phyloP scores from a whole-genome alignment of 225 moss, liverwort and hornwort genomes.

The Pleurozium schreberi region DNA sequence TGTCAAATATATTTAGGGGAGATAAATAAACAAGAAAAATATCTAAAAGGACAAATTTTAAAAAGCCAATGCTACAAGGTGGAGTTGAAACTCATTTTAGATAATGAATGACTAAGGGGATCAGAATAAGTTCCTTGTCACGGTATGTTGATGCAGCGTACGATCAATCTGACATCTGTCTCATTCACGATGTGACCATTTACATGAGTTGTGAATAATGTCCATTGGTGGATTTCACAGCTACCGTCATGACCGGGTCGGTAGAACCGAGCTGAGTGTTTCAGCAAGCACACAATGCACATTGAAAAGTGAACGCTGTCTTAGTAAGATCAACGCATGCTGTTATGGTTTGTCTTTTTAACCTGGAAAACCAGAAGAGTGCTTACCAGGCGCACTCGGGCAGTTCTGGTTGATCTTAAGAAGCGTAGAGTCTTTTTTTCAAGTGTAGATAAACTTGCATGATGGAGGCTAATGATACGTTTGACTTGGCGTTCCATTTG shows the following conservation, averaged over 20 bases:
- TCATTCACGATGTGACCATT: slow-evolving; percentile 3
- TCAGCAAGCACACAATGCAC: background rate
- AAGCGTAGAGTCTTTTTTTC: background rate
- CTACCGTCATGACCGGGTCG: background rate
- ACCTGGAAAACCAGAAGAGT: background rate
- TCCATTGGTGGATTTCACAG: background rate
- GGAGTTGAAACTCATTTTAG: too few species aligned
- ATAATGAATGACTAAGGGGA: too few species aligned
- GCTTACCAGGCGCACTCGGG: background rate
- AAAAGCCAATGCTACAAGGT: too few species aligned
- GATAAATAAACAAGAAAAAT: too few species aligned
- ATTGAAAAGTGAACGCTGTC: background rate
- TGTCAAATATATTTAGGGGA: too few species aligned
- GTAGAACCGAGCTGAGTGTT: background rate
- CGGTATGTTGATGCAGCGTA: background rate
- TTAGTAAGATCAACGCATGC: background rate
- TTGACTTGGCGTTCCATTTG: background rate
- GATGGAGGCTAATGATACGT: background rate
- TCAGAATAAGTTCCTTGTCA: background rate
- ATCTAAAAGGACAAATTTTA: too few species aligned
- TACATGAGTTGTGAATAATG: background rate
- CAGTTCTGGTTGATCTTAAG: background rate
- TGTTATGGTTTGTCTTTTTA: background rate
- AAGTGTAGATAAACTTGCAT: background rate
- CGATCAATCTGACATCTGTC: background rate